Evolutionary conservation across 2,329 filamentous ascomycete species (phyloP).

Genomic region (Diplodia corticola): DNA sequence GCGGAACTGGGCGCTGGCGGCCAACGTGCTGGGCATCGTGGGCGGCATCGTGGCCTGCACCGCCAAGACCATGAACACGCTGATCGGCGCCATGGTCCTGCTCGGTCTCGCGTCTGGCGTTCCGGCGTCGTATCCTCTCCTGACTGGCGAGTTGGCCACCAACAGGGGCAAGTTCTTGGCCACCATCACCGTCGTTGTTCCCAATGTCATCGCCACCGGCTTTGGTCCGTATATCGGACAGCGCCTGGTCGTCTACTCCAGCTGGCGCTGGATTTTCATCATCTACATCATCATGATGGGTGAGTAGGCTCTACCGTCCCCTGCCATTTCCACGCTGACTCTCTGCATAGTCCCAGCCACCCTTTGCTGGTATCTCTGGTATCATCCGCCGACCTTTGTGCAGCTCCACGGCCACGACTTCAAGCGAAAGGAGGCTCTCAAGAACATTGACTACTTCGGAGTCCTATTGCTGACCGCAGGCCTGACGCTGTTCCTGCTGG

Average conservation of each 20-base stretch:
- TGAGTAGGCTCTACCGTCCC: conserved; percentile 30
- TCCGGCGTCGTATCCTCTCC: conserved; percentile 33
- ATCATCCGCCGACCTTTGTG: conserved; percentile 47
- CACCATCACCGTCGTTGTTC: conserved; percentile 27
- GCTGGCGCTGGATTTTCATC: conserved; percentile 50
- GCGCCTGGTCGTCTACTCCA: conserved; percentile 40
- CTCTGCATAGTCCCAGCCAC: conserved; percentile 39
- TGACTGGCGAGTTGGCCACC: conserved; percentile 40
- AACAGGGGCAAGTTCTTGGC: conserved; percentile 32
- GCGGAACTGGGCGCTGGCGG: conserved; percentile 31
- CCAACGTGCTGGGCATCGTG: conserved; percentile 28
- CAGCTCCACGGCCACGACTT: conserved; percentile 40
- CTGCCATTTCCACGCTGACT: neutral
- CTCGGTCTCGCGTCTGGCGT: conserved; percentile 34
- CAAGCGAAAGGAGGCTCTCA: conserved; percentile 31
- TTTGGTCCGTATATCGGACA: conserved; percentile 52
- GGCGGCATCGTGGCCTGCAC: conserved; percentile 34
- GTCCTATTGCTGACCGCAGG: conserved; percentile 48
- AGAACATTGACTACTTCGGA: conserved; percentile 47
- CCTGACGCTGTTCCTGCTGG: conserved; percentile 47
- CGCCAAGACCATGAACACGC: conserved; percentile 33
- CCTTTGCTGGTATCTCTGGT: conserved; percentile 48
- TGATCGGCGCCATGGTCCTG: conserved; percentile 34
- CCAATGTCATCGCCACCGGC: conserved; percentile 34
- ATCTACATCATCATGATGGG: conserved; percentile 45